Conservation (phyloP, 768 basidiomycete genomes). For the Auriscalpium orientale region DNA sequence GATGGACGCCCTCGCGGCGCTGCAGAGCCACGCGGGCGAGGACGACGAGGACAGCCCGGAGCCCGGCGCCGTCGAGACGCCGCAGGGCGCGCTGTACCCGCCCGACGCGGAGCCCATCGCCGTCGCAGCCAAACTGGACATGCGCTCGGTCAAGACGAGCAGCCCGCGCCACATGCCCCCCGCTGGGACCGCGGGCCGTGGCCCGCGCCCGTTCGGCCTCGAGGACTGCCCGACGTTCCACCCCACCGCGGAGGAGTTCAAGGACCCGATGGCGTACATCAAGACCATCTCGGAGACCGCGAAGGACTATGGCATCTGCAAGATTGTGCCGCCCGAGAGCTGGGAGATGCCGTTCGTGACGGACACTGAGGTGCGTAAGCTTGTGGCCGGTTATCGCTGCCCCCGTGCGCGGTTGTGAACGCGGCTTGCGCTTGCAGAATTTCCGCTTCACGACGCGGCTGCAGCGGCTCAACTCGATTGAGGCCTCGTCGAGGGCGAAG, state of each 20-base stretch:
- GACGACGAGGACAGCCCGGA: slow-evolving; percentile 49
- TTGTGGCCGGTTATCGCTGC: slow-evolving; percentile 20
- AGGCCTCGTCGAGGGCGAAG: slow-evolving; percentile 94
- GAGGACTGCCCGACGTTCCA: slow-evolving; percentile 85
- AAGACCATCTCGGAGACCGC: slow-evolving; percentile 68
- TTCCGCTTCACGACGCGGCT: slow-evolving; percentile 96
- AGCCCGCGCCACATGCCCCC: slow-evolving; percentile 39
- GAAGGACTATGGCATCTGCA: slow-evolving; percentile 82
- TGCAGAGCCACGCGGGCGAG: slow-evolving; percentile 60
- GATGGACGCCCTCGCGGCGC: slow-evolving; percentile 76
- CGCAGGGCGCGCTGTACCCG: slow-evolving; percentile 29
- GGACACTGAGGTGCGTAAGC: slow-evolving; percentile 68
- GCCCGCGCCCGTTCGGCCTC: slow-evolving; percentile 75
- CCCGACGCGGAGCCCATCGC: slow-evolving; percentile 43
- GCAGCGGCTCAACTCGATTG: slow-evolving; percentile 92
- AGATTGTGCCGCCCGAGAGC: slow-evolving; percentile 85
- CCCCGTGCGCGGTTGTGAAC: slow-evolving; percentile 15
- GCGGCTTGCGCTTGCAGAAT: slow-evolving; percentile 37
- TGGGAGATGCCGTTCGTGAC: slow-evolving; percentile 98
- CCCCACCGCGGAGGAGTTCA: slow-evolving; percentile 87
- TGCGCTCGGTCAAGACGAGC: slow-evolving; percentile 63
- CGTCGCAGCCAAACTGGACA: slow-evolving; percentile 55
- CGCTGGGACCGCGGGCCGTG: slow-evolving; percentile 17
- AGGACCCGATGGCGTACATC: slow-evolving; percentile 92
- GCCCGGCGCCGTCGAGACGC: slow-evolving; percentile 37